Base-by-base conservation (phyloP, 1,284 basidiomycete species). In the Irpex sp. region DNA sequence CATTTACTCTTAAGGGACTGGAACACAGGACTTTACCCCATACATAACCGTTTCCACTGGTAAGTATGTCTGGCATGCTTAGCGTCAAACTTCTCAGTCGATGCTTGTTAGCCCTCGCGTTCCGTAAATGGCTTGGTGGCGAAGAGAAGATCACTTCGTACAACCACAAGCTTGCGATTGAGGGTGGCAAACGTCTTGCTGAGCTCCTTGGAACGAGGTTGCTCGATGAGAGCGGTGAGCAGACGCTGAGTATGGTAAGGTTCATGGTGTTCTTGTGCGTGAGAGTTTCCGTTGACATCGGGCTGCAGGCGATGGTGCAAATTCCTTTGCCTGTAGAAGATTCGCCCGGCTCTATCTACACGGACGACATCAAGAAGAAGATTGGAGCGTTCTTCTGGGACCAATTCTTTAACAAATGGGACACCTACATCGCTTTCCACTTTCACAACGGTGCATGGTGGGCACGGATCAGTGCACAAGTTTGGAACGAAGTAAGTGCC, bases 81-180 rank as follows among this genome's bases (percentile, higher is more conserved):
- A 15, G 31, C 21, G 21, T 21, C 21, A 21, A 21, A 21, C 21
- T 21, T 36, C 17, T 53, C 36, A 19, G 47, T 31, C 19, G n/a
- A 61, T 19, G 21, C 2, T n/a, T n/a, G 15, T 3, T 73, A 85
- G 94, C 94, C 0, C 73, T 96, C 8, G 82, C 89, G 53, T 96
- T 95, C 77, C 83, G 94, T 33, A 71, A 85, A 57, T 89, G 86
- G 83, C 78, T 96, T 19, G 95, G 94, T 1, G 95, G 95, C 1
- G 95, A 97, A 75, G 77, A 83, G 15, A 83, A 83, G 61, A 94
- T 96, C 65, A 88, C 89, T 70, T 79, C 77, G 4, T 94, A 96
- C 74, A 93, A 86, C 68, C 89, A 89, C 69, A 72, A 80, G 5
- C 82, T 96, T 21, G 95, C 94, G 0, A 68, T 90, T 1, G 77